These are phyloP conservation scores for Fusarium illudens DNA, from an alignment of 2,329 filamentous ascomycete genomes.

Conservation along the genomic window DNA sequence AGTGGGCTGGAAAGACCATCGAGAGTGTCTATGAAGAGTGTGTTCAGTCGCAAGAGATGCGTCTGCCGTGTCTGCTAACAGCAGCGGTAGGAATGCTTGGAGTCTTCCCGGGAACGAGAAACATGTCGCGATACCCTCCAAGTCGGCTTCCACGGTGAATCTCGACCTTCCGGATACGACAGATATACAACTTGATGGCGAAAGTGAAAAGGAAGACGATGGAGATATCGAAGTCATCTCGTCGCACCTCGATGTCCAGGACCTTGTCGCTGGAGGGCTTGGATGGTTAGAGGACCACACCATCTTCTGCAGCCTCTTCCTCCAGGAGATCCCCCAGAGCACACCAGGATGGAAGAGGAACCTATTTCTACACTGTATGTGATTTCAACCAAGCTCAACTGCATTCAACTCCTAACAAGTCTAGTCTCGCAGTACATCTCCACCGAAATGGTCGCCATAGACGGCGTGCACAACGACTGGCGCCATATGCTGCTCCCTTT, in stretches of 20 bases:
- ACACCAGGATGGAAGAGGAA: slow-evolving; percentile 28
- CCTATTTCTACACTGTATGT: slow-evolving; percentile 29
- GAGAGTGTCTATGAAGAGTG: slow-evolving; percentile 36
- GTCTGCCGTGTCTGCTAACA: background rate
- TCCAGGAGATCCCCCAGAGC: slow-evolving; percentile 17
- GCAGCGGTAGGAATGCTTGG: slow-evolving; percentile 13
- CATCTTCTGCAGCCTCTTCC: background rate
- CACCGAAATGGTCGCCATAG: slow-evolving; percentile 39
- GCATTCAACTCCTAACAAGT: fast-evolving
- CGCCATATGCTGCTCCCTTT: slow-evolving; percentile 35
- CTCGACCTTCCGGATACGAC: background rate
- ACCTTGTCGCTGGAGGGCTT: fast-evolving
- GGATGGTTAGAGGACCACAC: background rate
- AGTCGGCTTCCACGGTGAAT: background rate
- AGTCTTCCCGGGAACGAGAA: background rate
- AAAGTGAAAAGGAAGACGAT: background rate
- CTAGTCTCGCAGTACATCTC: slow-evolving; percentile 36
- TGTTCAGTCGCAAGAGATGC: fast-evolving
- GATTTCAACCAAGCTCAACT: fast-evolving
- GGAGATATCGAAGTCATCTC: background rate
- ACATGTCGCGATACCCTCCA: background rate
- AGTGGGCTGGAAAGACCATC: slow-evolving; percentile 41
- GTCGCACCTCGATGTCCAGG: background rate
- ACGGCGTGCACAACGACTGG: slow-evolving; percentile 40
- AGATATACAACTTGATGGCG: fast-evolving